Percentiles rank a stretch among this genome's conserved stretches.
Conservation (phyloP, 2,329 filamentous ascomycete species). For the Xylariomycetidae sp. region DNA sequence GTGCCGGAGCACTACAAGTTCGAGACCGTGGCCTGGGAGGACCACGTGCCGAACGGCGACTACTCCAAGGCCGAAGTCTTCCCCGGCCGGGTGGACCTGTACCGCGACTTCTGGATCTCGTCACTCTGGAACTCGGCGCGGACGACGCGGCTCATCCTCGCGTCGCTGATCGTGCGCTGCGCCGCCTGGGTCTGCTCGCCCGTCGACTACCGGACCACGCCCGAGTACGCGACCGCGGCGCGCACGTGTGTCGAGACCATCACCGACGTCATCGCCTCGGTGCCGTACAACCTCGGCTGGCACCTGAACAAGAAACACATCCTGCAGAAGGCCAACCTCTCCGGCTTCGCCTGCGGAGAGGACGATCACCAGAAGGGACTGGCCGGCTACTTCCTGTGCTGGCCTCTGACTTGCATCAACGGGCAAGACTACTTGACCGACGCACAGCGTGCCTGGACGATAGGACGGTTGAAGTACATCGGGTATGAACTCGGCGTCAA, state of each 20-base stretch:
- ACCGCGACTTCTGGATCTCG: slow-evolving; percentile 53
- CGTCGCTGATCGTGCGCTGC: slow-evolving; percentile 51
- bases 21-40: slow-evolving; percentile 51
- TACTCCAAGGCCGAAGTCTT: slow-evolving; percentile 50
- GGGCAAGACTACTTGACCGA: slow-evolving; percentile 55
- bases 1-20: slow-evolving; percentile 46
- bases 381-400: slow-evolving; percentile 53
- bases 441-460: slow-evolving; percentile 49
- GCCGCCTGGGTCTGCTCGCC: slow-evolving; percentile 55
- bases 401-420: slow-evolving; percentile 49
- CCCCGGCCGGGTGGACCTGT: slow-evolving; percentile 55
- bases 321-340: slow-evolving; percentile 32
- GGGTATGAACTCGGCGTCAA: slow-evolving; percentile 50
- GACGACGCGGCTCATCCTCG: slow-evolving; percentile 47
- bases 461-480: slow-evolving; percentile 48
- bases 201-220: slow-evolving; percentile 56
- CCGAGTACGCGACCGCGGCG: slow-evolving; percentile 52
- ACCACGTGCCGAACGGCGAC: slow-evolving; percentile 45
- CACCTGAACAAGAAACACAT: slow-evolving; percentile 40
- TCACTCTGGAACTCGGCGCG: slow-evolving; percentile 52
- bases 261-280: slow-evolving; percentile 52
- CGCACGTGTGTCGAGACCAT: slow-evolving; percentile 46
- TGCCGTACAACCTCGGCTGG: slow-evolving; percentile 59
- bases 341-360: slow-evolving; percentile 43
- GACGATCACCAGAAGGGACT: slow-evolving; percentile 47